Base-by-base conservation (phyloP, 108 stramenopile species). In the Cyclotella choctawhatcheeana region DNA sequence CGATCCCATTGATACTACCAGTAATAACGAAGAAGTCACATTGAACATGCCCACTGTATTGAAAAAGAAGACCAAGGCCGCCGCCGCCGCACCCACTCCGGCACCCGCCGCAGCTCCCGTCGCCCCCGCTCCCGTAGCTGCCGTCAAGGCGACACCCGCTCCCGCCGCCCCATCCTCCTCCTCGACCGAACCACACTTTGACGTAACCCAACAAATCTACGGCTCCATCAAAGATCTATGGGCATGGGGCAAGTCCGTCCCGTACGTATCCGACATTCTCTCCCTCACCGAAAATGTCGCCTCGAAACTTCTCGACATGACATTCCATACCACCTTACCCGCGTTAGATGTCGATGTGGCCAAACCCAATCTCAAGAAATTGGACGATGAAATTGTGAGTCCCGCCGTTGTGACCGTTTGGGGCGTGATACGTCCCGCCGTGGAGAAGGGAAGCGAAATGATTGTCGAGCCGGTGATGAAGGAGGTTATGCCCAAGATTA, bases 191-290 rank as follows among this genome's bases (percentile, higher is more conserved):
- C 34, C 77, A 16, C 74, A 77, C 51, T 65, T 65, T 45, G 86
- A 93, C 72, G 76, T 85, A 14, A 84, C 88, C 21, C 85, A 85
- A 64, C 58, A 74, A 13, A 75, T 88, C 2, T 93, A 93, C 61
- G 68, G 58, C 29, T 43, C 48, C 27, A 78, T 82, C 59, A 93
- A 93, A 61, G 82, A 64, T 53, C 73, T 87, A 18, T 90, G 89
- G 88, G 69, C 82, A 7, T 90, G 89, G 89, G 92, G 89, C 44
- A 93, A 93, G 55, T 74, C 79, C 18, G 74, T 88, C 34, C 72
- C 89, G 32, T 33, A 89, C 32, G 51, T 93, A 20, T 44, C 56
- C 20, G 58, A 73, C 61, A 53, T 90, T 35, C 71, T 89, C n/a
- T 85, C 82, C 30, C 69, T 89, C 21, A 84, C 88, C 45, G 92